phyloP scores from a whole-genome alignment of 2,329 filamentous ascomycete genomes.

The Calycina marina region DNA sequence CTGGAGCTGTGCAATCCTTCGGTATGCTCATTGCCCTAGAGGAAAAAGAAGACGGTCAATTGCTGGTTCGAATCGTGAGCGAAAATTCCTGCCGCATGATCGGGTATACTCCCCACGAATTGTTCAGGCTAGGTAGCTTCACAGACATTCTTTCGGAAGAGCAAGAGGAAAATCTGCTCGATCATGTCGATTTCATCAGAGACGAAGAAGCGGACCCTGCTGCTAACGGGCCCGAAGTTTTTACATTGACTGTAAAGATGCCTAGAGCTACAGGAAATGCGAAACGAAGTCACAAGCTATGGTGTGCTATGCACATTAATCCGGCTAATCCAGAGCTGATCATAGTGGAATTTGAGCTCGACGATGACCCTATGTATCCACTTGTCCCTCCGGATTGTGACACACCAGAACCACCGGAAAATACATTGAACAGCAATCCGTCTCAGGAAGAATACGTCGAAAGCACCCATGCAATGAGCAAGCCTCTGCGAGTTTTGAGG shows the following conservation, averaged over 20 bases:
- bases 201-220: constrained; percentile 67
- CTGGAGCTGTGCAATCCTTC: constrained; percentile 69
- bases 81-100: constrained; percentile 67
- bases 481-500: constrained; percentile 60
- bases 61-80: constrained; percentile 60
- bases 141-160: constrained; percentile 75
- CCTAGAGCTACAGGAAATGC: constrained; percentile 26
- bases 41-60: constrained; percentile 52
- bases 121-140: constrained; percentile 64
- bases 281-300: constrained; percentile 49
- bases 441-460: constrained; percentile 60
- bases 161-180: constrained; percentile 67
- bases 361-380: constrained; percentile 59
- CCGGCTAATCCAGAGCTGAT: constrained; percentile 53
- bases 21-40: constrained; percentile 62
- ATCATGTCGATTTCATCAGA: constrained; percentile 77
- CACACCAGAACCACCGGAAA: constrained; percentile 49
- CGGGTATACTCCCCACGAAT: constrained; percentile 60
- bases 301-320: constrained; percentile 76
- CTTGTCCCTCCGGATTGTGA: constrained; percentile 45
- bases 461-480: constrained; percentile 62
- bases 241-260: constrained; percentile 58
- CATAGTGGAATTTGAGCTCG: constrained; percentile 79
- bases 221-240: constrained; percentile 71
- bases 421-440: constrained; percentile 59